phyloP scores from a whole-genome alignment of 169 alveolate species.

The Plasmodium yoelii region DNA sequence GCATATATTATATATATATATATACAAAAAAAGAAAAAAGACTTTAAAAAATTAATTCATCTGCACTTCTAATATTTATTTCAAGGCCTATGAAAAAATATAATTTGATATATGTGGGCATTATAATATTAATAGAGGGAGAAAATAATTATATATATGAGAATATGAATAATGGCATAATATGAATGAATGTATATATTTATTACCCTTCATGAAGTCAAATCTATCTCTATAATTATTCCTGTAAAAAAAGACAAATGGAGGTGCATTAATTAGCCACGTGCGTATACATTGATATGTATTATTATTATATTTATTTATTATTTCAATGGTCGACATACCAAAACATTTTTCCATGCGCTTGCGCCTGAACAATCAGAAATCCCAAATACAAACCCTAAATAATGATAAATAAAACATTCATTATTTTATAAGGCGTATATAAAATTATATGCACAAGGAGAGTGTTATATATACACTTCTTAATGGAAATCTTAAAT shows the following conservation, averaged over 20 bases:
- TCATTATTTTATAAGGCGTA: background rate
- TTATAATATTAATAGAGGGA: background rate
- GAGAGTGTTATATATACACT: background rate
- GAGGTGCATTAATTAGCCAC: background rate
- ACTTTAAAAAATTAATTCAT: conserved; percentile 35
- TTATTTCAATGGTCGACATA: background rate
- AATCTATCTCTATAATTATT: conserved; percentile 65
- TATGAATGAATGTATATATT: background rate
- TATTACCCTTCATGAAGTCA: conserved; percentile 39
- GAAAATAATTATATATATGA: background rate
- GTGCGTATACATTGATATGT: background rate
- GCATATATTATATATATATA: background rate
- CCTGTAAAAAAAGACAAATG: conserved; percentile 34
- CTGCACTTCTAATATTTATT: conserved; percentile 72
- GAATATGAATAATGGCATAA: background rate
- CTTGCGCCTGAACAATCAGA: conserved; percentile 55
- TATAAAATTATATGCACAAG: background rate
- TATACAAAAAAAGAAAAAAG: conserved; percentile 7
- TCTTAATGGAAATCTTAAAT: background rate
- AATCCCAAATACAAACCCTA: conserved; percentile 50
- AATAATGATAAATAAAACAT: background rate
- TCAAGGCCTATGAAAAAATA: conserved; percentile 38
- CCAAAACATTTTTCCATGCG: conserved; percentile 65
- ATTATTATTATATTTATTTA: background rate
- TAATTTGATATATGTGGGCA: background rate